Evolutionary conservation across 192 early-diverging fungal species (phyloP), one percentile per base, ranked within the genome.

Genomic region (Podochytrium sp.): DNA sequence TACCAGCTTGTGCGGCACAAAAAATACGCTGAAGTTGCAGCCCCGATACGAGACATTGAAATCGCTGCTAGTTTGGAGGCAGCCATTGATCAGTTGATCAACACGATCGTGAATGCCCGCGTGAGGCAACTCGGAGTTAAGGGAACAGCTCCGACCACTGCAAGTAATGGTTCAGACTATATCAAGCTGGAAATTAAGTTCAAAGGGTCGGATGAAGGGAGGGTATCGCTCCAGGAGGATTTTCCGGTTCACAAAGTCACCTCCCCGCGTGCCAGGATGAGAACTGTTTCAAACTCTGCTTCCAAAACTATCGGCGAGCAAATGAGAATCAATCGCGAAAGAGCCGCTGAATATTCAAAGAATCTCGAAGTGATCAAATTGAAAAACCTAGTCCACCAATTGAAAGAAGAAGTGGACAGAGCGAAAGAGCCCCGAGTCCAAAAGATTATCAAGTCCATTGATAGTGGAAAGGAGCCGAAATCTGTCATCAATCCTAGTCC

Each of bases 41-140:
- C 69, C 30, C 69, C 69, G 12, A 39, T 71, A 25, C 7, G 35
- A 37, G 41, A 57, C 27, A 71, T 71, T 25, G 56, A 71, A 42
- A 29, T 71, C 27, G 69, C 69, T 2, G 42, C 69, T 12, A 53
- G 60, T 59, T 23, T 71, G 20, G 69, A 71, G 30, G 69, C 69
- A 25, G 47, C 69, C 7, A 59, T 71, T 59, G 69, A 71, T 40
- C 69, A 30, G 0, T 30, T 71, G 14, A 57, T 71, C n/a, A 71
- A 71, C 30, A 71, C 20, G 20, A 71, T 71, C 30, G 40, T 71
- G 7, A 42, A 71, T 32, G 12, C 69, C n/a, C 32, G 69, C 0
- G 69, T 71, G 29, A 10, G 69, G 16, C 33, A 59, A 16, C 25
- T 71, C 0, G 69, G 69, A 41, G 57, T 51, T 0, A 29, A 71